Evolutionary conservation across 768 basidiomycete genomes (phyloP).

Genomic region (Suillus subalutaceus): DNA sequence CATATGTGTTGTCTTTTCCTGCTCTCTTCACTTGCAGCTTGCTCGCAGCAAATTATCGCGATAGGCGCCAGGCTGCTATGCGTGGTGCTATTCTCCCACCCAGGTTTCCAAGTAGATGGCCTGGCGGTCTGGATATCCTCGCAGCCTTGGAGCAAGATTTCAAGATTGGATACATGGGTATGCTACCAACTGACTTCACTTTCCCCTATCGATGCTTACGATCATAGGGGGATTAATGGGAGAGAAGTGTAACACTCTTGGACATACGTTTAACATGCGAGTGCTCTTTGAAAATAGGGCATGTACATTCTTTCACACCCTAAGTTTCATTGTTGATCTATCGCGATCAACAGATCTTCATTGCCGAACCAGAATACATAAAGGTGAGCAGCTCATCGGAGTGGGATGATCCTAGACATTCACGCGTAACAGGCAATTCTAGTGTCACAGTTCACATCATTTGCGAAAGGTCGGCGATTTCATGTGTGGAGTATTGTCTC

Average conservation of each 20-base stretch:
- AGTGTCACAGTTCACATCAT: conserved; percentile 39
- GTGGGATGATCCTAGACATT: background rate
- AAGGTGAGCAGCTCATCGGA: conserved; percentile 30
- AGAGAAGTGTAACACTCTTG: conserved; percentile 19
- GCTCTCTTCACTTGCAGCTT: conserved; percentile 20
- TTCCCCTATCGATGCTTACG: background rate
- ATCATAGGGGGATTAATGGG: conserved; percentile 17
- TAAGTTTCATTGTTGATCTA: background rate
- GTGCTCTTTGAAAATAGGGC: conserved; percentile 33
- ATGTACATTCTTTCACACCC: background rate
- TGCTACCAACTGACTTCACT: conserved; percentile 10
- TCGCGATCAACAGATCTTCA: conserved; percentile 34
- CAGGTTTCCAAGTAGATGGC: conserved; percentile 36
- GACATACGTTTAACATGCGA: conserved; percentile 27
- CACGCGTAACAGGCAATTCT: conserved; percentile 36
- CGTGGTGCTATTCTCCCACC: conserved; percentile 52
- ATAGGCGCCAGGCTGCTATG: conserved; percentile 44
- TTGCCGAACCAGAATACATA: conserved; percentile 41
- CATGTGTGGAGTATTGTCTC: background rate
- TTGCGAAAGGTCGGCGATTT: conserved; percentile 35
- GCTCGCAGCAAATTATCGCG: conserved; percentile 18
- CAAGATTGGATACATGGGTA: conserved; percentile 52
- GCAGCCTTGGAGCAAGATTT: conserved; percentile 40
- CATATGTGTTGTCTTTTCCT: conserved; percentile 29
- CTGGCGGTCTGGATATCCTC: conserved; percentile 52